These are phyloP conservation scores for Zasmidium angulare DNA, from an alignment of 2,329 filamentous ascomycete species.

Conservation along the genomic window DNA sequence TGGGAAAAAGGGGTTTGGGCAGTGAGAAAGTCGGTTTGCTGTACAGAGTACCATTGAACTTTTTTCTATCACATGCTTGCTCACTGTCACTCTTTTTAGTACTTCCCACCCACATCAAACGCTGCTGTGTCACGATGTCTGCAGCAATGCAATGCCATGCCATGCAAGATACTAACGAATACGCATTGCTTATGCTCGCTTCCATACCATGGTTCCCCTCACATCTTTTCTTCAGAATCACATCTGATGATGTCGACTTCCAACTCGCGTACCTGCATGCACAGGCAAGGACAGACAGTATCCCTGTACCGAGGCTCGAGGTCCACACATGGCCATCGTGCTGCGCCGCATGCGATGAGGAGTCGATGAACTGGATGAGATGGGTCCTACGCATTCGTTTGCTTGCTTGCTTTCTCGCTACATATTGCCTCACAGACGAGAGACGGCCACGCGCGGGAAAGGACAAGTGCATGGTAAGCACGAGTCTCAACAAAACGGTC, in stretches of 20 bases:
- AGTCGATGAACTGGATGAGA: no score
- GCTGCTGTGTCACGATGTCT: no score
- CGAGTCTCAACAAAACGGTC: not conserved
- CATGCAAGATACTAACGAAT: conserved; percentile 8
- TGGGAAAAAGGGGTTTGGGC: not conserved
- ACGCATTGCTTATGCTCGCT: no score
- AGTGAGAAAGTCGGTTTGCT: not conserved
- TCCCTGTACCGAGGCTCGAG: conserved; percentile 7
- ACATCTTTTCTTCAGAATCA: not conserved
- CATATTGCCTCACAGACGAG: no score
- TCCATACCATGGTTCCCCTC: no score
- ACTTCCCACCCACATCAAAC: no score
- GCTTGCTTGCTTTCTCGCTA: no score
- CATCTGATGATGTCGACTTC: not conserved
- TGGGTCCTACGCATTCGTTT: no score
- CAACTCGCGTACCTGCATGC: conserved; percentile 6
- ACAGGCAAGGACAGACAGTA: not conserved
- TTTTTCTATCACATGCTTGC: not conserved
- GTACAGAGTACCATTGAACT: conserved; percentile 18
- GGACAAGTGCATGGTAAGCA: no score
- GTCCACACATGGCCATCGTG: no score
- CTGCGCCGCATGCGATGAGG: no score
- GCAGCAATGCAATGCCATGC: not conserved
- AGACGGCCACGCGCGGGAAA: no score
- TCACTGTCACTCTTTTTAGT: not conserved